Base-by-base conservation (phyloP, 441 rosid species). In the Cnidoscolus chayamansa region DNA sequence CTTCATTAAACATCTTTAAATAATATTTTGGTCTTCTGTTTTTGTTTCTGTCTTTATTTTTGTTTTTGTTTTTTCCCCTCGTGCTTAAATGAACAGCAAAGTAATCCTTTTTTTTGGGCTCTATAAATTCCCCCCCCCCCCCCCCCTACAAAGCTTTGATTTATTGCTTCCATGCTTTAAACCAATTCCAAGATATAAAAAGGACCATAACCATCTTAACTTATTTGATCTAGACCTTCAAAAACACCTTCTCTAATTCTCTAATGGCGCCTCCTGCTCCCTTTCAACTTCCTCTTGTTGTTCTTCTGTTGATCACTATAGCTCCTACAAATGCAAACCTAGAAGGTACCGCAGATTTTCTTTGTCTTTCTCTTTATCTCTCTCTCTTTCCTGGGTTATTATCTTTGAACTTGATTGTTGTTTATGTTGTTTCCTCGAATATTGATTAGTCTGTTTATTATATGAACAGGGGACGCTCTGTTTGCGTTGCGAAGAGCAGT, bases 401-500 rank as follows among this genome's bases (percentile, higher is more conserved):
- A 40, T 40, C 17, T 31, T 60, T 51, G 43, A 20, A 30, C 20
- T 13, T 53, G 10, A 16, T 1, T 30, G 8, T n/a, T 6, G 5
- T 35, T 2, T 35, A 35, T n/a, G 11, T 43, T 8, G 11, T 6
- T 6, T 19, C 2, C 12, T 7, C 25, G 3, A 31, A 11, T 40
- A 40, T 40, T 40, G 6, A 40, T 40, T 4, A 4, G 6, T 40
- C 45, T 40, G 45, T 40, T 20, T 65, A 35, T 60, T 31, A 63
- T 3, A 40, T 40, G 70, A 66, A 51, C 82, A 88, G 90, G 90
- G 47, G 91, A 89, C 68, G 92, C 90, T 70, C 76, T 91, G 78
- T 84, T 79, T 60, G 90, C 90, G 8, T 68, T 91, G 79, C 81
- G 92, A 55, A 82, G 82, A 70, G 86, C 84, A 57, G 87, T 89